Base-by-base conservation (phyloP, 805 yeast genomes). In the Cyberlindnera veronae region DNA sequence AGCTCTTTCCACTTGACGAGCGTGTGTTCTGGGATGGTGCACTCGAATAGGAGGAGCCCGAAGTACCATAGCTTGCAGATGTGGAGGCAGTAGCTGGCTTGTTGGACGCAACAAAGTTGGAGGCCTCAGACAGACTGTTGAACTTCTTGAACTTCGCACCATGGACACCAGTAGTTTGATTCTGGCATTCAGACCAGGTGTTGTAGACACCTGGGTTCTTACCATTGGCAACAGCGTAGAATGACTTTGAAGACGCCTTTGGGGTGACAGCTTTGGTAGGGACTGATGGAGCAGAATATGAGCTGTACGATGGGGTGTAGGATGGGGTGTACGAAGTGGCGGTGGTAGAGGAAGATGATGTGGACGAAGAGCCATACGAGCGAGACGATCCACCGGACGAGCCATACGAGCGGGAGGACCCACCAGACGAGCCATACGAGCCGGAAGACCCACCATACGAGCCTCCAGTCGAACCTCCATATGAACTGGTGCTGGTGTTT, bases 151-250 rank as follows among this genome's bases (percentile, higher is more conserved):
- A 74, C 8, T 17, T 60, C 44, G 54, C 50, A 39, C 49, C 49
- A 7, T 17, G 20, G n/a, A n/a, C 34, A 1, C 89, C 86, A 6
- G 52, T 50, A 1, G 79, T 82, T 32, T 76, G 73, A 0, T 48
- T 41, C 38, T 71, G 63, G 44, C 83, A 77, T 3, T 69, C 74
- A 2, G 57, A 54, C 96, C 96, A 88, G 19, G 58, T 60, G 6
- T 39, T 49, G 57, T 63, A 87, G 1, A 87, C 64, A 1, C 95
- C 95, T 2, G 62, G 53, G 1, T 41, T 41, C 13, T 13, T 62
- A 2, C 87, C 86, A 6, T 60, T 62, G 10, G 62, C 66, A 1
- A 80, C 85, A 0, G 84, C 85, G 46, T 80, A 80, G 48, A 50
- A 74, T 4, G 27, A 18, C 13, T 31, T 19, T 16, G 28, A 24